phyloP scores from a whole-genome alignment of 2,329 filamentous ascomycete genomes.

The Cladophialophora chaetospira region DNA sequence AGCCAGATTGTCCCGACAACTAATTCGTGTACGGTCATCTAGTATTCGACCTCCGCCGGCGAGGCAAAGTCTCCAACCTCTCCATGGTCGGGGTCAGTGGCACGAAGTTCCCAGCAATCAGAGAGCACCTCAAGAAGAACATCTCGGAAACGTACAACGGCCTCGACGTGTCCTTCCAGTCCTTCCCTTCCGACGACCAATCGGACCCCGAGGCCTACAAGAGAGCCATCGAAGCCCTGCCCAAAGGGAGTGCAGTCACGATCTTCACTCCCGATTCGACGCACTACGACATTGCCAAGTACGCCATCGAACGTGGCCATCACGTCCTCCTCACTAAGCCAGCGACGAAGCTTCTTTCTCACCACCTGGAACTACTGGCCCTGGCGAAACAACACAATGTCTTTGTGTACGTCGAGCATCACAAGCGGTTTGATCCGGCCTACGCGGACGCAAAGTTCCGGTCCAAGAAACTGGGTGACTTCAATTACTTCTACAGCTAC shows the following conservation, averaged over 20 bases:
- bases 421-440: constrained; percentile 93
- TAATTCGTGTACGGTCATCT: not conserved
- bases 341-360: constrained; percentile 77
- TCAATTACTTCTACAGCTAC: constrained; percentile 98
- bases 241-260: constrained; percentile 81
- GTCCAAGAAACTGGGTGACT: constrained; percentile 79
- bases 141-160: constrained; percentile 86
- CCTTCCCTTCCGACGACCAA: constrained; percentile 73
- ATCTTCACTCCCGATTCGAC: constrained; percentile 95
- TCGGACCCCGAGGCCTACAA: constrained; percentile 83
- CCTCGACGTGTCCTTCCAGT: constrained; percentile 82
- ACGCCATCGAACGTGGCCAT: constrained; percentile 83
- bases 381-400: constrained; percentile 74
- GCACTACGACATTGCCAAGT: constrained; percentile 87
- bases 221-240: constrained; percentile 77
- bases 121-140: constrained; percentile 86
- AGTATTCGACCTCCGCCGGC: constrained; percentile 69
- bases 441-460: constrained; percentile 75
- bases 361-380: constrained; percentile 75
- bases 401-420: constrained; percentile 92
- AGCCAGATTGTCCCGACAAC: no score
- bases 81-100: constrained; percentile 90
- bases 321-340: constrained; percentile 95
- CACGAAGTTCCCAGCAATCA: constrained; percentile 86
- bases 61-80: constrained; percentile 83